phyloP scores from a whole-genome alignment of 129 eudicot genomes.

The Oenanthe sinensis region DNA sequence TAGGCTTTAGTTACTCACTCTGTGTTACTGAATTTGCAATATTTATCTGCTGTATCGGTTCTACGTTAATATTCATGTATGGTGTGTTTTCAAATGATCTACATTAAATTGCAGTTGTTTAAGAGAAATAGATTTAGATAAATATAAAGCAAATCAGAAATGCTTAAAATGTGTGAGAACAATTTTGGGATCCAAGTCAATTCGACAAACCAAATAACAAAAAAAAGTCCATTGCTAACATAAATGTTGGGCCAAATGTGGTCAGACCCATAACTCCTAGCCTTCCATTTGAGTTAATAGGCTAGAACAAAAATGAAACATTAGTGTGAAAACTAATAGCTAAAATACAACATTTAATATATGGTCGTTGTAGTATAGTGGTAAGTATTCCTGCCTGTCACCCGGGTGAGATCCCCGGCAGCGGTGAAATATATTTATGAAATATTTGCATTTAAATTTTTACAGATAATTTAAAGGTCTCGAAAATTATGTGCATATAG shows the following conservation, averaged over 20 bases:
- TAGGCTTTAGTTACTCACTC: background rate
- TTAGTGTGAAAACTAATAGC: accelerated
- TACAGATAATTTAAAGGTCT: too few species aligned
- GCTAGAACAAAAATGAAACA: too few species aligned
- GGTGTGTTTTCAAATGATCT: background rate
- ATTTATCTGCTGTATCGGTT: background rate
- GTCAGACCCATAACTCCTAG: too few species aligned
- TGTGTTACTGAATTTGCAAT: background rate
- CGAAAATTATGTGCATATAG: too few species aligned
- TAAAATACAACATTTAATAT: too few species aligned
- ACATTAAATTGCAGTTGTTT: background rate
- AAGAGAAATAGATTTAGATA: background rate
- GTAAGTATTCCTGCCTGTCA: conserved; percentile 91
- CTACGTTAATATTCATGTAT: background rate
- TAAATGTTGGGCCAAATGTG: too few species aligned
- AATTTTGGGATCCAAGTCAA: background rate
- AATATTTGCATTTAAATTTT: too few species aligned
- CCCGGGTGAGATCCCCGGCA: conserved; percentile 92
- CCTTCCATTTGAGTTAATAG: too few species aligned
- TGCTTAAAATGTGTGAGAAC: background rate
- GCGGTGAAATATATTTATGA: background rate
- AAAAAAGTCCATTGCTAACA: too few species aligned
- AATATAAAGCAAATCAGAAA: background rate
- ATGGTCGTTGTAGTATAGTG: conserved; percentile 36
- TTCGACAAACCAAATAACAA: background rate